Conservation (phyloP, 1,284 basidiomycete species). For the Flammula alnicola region DNA sequence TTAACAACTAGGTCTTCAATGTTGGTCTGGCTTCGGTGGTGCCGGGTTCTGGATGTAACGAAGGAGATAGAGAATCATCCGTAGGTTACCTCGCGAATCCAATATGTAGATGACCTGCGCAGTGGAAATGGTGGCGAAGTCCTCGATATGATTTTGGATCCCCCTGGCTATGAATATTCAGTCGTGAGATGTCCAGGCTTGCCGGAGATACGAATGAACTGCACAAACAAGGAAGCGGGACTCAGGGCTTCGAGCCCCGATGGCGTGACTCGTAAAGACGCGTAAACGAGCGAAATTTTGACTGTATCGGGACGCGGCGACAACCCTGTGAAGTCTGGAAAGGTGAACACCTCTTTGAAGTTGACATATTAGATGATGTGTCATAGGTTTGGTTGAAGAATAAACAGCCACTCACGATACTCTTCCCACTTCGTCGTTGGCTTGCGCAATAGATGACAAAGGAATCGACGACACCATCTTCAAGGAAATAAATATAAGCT, state of each 20-base stretch:
- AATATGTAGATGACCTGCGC: slow-evolving; percentile 5
- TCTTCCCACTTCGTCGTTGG: too few relatives aligned
- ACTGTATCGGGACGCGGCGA: neutral
- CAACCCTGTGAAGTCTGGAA: neutral
- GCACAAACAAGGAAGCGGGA: neutral
- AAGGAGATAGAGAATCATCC: neutral
- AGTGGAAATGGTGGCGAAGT: neutral
- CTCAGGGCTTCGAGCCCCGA: neutral
- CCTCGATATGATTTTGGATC: too few relatives aligned
- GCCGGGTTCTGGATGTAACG: neutral
- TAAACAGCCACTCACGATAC: neutral
- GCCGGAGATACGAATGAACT: slow-evolving; percentile 11
- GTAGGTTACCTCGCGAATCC: neutral
- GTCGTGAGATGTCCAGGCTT: slow-evolving; percentile 16
- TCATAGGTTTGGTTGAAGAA: neutral
- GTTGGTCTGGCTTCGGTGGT: slow-evolving; percentile 5
- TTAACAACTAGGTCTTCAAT: too few relatives aligned
- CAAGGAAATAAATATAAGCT: slow-evolving; percentile 11
- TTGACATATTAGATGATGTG: slow-evolving; percentile 1
- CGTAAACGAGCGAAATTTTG: neutral
- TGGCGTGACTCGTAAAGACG: neutral
- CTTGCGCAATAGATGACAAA: slow-evolving; percentile 2
- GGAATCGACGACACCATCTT: neutral
- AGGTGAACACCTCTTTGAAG: neutral
- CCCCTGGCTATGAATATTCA: slow-evolving; percentile 9